Conservation (phyloP, 192 early-diverging fungal species). For the Umbelopsis ramanniana region DNA sequence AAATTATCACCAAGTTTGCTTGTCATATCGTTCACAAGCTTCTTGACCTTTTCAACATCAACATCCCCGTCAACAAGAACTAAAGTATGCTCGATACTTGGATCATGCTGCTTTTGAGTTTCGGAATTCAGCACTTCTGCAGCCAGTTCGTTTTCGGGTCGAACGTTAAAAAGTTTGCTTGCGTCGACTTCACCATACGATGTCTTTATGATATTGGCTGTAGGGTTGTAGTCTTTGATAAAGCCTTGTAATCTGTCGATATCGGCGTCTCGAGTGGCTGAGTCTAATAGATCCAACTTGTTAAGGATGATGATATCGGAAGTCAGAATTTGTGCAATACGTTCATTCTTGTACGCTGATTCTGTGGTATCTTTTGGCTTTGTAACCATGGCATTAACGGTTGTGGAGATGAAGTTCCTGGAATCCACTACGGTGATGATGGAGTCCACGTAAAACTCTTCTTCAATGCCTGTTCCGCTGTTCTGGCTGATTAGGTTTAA, state of each 20-base stretch:
- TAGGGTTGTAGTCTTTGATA: slow-evolving; percentile 11
- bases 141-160: neutral
- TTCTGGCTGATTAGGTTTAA: slow-evolving; percentile 16
- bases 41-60: slow-evolving; percentile 4
- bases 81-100: slow-evolving; percentile 8
- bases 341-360: slow-evolving; percentile 19
- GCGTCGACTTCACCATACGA: slow-evolving; percentile 9
- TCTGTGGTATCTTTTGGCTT: neutral
- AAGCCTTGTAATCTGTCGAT: slow-evolving; percentile 8
- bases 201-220: neutral
- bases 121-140: neutral
- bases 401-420: neutral
- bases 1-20: neutral
- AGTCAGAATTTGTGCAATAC: slow-evolving; percentile 17
- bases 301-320: slow-evolving; percentile 25
- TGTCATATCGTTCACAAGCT: neutral
- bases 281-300: slow-evolving; percentile 21
- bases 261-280: neutral
- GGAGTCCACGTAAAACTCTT: slow-evolving; percentile 23
- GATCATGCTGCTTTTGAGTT: slow-evolving; percentile 22
- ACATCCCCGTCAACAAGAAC: slow-evolving; percentile 19
- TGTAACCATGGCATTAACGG: neutral
- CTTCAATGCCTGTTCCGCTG: slow-evolving; percentile 12
- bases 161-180: neutral
- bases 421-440: slow-evolving; percentile 26